Evolutionary conservation across 768 basidiomycete genomes (phyloP), one percentile per base, ranked within the genome.

Genomic region (Rhodosporidiobolus sp.): DNA sequence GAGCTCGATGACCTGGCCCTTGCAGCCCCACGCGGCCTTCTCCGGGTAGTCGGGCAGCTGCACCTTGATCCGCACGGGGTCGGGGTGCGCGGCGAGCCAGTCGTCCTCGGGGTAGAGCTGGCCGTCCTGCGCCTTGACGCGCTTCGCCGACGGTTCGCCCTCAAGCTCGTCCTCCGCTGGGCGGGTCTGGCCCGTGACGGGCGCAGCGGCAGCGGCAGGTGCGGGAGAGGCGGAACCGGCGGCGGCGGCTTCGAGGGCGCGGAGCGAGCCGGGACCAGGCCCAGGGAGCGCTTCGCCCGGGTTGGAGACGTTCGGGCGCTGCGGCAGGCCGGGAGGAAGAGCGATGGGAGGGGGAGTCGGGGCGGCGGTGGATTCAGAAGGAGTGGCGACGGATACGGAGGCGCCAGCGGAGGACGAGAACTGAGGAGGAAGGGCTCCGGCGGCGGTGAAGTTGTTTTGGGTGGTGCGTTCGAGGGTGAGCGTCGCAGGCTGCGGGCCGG

Each of bases 1-100:
- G 68, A 99, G 85, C 17, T 87, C 87, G 69, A 94, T 87, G 52
- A 87, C 83, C 63, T 84, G 85, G 0, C 94, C 94, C 78, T 95
- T 88, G 65, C 96, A 84, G 78, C 95, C 94, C 91, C 91, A 95
- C 81, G 95, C 94, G 0, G 94, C 89, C 80, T 91, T 93, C 46
- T 88, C 87, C 2, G 89, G 83, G 77, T 94, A 88, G 64, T 83
- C 85, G 3, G 95, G 94, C 74, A 99, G 84, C 79, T 94, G 92
- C 6, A 98, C 84, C 46, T 85, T 85, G 57, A 99, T 85, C 34
- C 89, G 88, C 78, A 98, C 91, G 20, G 95, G 90, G 76, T 94
- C 89, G 20, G 74, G 77, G 69, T 76, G 72, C 19, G 52, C 43
- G 12, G 65, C 58, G 43, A 73, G 34, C 72, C 60, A 80, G 70